Evolutionary conservation across 2,329 filamentous ascomycete genomes (phyloP).

Genomic region (Pseudopithomyces maydicus): DNA sequence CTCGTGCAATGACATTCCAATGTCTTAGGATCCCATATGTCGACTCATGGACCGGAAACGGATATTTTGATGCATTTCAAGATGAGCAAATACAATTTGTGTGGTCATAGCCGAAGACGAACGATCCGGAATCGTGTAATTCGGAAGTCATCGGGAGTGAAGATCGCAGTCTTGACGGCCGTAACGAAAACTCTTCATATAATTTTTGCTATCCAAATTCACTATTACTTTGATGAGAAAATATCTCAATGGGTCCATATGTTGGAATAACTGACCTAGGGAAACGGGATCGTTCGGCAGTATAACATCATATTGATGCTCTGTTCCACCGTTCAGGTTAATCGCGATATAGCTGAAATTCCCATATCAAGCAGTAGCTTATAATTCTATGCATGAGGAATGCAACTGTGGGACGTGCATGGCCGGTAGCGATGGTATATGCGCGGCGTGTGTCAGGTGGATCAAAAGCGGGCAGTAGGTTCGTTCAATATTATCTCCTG

Average conservation of each 20-base stretch:
- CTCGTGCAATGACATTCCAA: not conserved
- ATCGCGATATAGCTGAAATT: not conserved
- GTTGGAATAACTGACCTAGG: not conserved
- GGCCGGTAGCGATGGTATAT: not conserved
- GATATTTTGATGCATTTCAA: conserved; percentile 2
- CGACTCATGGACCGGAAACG: conserved; percentile 2
- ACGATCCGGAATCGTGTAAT: conserved; percentile 5
- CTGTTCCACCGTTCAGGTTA: not conserved
- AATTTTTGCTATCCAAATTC: not conserved
- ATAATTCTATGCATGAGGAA: not conserved
- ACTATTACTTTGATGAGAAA: not conserved
- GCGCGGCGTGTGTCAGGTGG: too few relatives aligned
- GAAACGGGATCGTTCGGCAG: not conserved
- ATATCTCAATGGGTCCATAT: not conserved
- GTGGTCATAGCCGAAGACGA: conserved; percentile 3
- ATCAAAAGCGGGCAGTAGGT: too few relatives aligned
- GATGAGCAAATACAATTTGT: conserved; percentile 2
- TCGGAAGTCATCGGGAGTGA: conserved; percentile 4
- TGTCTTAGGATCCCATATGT: conserved; percentile 13
- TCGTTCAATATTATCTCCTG: not conserved
- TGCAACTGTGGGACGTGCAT: not conserved
- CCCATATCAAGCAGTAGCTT: not conserved
- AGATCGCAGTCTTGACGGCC: conserved; percentile 9
- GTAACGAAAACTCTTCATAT: conserved; percentile 4
- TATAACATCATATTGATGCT: not conserved